Base-by-base conservation (phyloP, 371 early-diverging fungal genomes). In the Zychaea mexicana region DNA sequence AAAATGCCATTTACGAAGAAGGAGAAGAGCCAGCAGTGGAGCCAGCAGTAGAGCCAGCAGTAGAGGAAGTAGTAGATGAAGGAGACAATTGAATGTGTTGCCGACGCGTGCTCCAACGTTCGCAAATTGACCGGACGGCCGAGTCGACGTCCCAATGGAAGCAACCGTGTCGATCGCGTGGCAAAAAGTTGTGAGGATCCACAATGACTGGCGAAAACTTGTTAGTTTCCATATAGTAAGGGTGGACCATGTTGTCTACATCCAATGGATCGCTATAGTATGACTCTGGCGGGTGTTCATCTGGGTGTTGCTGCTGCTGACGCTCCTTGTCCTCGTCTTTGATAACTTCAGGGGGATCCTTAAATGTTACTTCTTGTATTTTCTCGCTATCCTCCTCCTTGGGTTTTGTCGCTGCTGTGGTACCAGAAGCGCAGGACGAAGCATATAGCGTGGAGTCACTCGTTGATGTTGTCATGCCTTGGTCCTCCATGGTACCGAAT, bases 61-160 rank as follows among this genome's bases (percentile, higher is more conserved):
- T 36, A 15, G 38, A 9, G 38, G 38, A 36, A 36, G 38, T 9
- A 36, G 38, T 9, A 15, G 9, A 9, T 36, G 38, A 36, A 36
- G 38, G 38, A 36, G 38, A 15, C 38, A 36, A 36, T 36, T 15
- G 38, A 36, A 36, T 36, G 7, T 7, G 49, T 49, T 10, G 56
- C 6, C 30, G 46, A 39, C 61, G 38, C 8, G 32, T 24, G 13
- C 33, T 21, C 52, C 61, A 52, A 5, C 62, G 62, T 19, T 62
- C 55, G 13, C 54, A 53, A 15, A 62, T 62, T 6, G 62, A 62
- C 17, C 45, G 42, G 4, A 68, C 66, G 3, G 73, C 73, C 2
- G 57, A 52, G 30, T 72, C 73, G 15, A 72, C 32, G 53, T 72
- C 66, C 65, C 68, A 72, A 36, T 72, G 73, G 49, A 72, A 72